These are phyloP conservation scores for Agastache rugosa DNA, from an alignment of 257 asterid genomes.

Conservation along the genomic window DNA sequence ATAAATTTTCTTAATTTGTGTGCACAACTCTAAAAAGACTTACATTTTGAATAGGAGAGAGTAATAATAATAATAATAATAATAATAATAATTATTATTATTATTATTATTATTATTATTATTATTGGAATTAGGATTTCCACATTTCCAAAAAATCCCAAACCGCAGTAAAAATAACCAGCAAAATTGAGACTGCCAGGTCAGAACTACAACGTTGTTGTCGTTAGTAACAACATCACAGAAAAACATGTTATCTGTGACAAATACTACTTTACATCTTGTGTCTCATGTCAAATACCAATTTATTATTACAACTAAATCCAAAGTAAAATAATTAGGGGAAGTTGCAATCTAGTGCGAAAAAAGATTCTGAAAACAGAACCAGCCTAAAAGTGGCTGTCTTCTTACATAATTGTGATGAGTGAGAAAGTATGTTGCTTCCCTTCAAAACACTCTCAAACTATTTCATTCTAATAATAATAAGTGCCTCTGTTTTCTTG, in stretches of 20 bases:
- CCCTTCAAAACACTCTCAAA: conserved; percentile 28
- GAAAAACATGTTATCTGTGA: not conserved
- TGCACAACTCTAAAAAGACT: no score
- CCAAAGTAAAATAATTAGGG: not conserved
- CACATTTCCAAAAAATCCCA: not conserved
- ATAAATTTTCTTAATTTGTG: no score
- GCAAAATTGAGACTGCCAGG: not conserved
- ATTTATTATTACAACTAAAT: not conserved
- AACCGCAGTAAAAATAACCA: not conserved
- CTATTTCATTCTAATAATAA: not conserved
- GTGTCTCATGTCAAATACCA: not conserved
- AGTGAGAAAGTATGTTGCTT: conserved; percentile 28
- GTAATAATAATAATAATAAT: no score
- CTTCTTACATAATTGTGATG: not conserved
- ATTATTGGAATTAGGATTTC: not conserved
- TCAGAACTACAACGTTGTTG: conserved; percentile 14
- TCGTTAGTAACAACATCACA: not conserved
- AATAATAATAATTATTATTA: no score
- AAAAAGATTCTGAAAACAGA: not conserved
- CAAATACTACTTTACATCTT: not conserved
- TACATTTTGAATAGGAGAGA: no score
- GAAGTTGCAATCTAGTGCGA: not conserved
- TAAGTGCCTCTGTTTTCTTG: not conserved
- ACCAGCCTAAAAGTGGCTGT: not conserved
- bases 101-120: not conserved